A percentile compares a stretch with the other conserved stretches of the same genome.
These are phyloP conservation scores for Beauveria asiatica DNA, from an alignment of 2,329 filamentous ascomycete species.

Conservation along the genomic window DNA sequence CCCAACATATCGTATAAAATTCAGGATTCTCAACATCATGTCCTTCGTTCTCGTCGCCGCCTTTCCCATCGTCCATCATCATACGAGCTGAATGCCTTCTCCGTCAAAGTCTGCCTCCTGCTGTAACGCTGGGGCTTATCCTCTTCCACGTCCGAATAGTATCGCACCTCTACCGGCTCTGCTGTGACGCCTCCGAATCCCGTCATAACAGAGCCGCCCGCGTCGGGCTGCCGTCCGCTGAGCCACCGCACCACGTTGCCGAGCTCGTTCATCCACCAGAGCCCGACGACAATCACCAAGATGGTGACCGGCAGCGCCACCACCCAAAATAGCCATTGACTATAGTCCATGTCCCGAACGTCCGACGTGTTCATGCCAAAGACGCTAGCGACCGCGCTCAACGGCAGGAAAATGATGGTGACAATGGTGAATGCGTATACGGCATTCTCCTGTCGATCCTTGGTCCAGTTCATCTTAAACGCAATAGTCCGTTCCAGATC, in stretches of 20 bases:
- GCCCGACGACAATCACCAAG: conserved; percentile 28
- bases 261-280: conserved; percentile 37
- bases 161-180: neutral
- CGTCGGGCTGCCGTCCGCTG: conserved; percentile 12
- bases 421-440: conserved; percentile 43
- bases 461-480: conserved; percentile 31
- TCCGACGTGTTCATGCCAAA: conserved; percentile 47
- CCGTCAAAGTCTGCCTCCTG: neutral
- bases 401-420: conserved; percentile 40
- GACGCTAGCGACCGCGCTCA: conserved; percentile 37
- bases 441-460: conserved; percentile 37
- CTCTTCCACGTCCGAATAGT: neutral
- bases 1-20: neutral
- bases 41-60: neutral
- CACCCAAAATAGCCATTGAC: conserved; percentile 43
- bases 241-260: conserved; percentile 25
- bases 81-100: neutral
- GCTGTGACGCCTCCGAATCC: conserved; percentile 2
- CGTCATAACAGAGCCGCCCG: neutral
- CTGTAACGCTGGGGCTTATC: neutral
- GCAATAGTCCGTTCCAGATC: conserved; percentile 22
- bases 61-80: neutral
- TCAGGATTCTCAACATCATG: neutral
- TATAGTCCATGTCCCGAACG: conserved; percentile 38
- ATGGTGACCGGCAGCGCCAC: conserved; percentile 38